Evolutionary conservation across 495 filamentous ascomycete species (phyloP).

Genomic region (Thozetella sp.): DNA sequence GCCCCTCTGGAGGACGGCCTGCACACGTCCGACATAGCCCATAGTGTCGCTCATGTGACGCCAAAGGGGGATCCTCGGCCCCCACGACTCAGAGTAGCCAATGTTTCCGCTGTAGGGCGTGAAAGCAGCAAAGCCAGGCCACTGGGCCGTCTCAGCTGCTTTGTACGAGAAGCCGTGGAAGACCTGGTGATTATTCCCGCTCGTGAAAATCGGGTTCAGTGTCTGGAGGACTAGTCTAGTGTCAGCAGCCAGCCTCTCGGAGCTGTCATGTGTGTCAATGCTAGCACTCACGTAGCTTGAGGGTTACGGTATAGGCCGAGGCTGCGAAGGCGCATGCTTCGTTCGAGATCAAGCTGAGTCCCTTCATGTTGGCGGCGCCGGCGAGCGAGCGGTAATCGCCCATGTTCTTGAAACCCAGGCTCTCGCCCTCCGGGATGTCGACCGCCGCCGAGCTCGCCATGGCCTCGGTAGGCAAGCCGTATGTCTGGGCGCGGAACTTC

Average conservation of each 20-base stretch:
- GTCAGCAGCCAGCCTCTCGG: too few relatives aligned
- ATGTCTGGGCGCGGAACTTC: constrained; percentile 7
- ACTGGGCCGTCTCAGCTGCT: not conserved
- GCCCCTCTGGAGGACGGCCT: not conserved
- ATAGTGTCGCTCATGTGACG: constrained; percentile 3
- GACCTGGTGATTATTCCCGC: constrained; percentile 8
- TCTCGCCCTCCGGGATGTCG: constrained; percentile 7
- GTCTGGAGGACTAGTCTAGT: constrained; percentile 4
- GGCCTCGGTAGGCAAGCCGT: constrained; percentile 5
- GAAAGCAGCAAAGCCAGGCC: constrained; percentile 10
- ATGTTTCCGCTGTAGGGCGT: constrained; percentile 4
- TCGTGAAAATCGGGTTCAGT: constrained; percentile 7
- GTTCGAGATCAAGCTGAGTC: constrained; percentile 4
- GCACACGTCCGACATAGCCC: constrained; percentile 5
- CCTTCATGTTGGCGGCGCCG: constrained; percentile 6
- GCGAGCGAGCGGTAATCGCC: constrained; percentile 6
- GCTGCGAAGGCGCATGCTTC: constrained; percentile 6
- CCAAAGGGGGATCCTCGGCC: constrained; percentile 3
- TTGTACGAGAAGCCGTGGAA: constrained; percentile 8
- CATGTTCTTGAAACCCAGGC: constrained; percentile 7
- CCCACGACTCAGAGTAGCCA: constrained; percentile 8
- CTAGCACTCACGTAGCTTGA: not conserved
- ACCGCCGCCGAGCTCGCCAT: not conserved
- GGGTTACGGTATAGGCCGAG: constrained; percentile 1
- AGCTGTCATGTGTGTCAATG: too few relatives aligned